These are phyloP conservation scores for Pistacia atlantica DNA, from an alignment of 345 rosid species.

Conservation along the genomic window DNA sequence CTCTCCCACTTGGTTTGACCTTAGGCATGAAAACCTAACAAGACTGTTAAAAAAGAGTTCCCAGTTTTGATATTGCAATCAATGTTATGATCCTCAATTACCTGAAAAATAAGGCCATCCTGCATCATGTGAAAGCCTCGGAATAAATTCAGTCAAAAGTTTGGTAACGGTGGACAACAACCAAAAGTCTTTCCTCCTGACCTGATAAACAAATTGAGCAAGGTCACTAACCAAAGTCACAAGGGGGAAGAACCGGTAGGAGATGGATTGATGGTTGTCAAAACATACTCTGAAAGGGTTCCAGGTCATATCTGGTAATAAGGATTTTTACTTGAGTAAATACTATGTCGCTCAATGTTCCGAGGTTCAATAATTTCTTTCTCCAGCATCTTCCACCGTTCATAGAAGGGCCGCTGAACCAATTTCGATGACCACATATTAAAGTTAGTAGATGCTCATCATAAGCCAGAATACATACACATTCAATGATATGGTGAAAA, in stretches of 20 bases:
- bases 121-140: constrained; percentile 97
- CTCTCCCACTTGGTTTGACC: too few relatives aligned
- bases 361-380: constrained; percentile 96
- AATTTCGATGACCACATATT: constrained; percentile 21
- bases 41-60: not conserved
- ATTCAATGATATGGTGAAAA: not conserved
- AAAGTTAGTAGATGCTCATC: constrained; percentile 27
- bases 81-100: constrained; percentile 28
- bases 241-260: not conserved
- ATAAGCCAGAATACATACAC: not conserved
- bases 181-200: constrained; percentile 98
- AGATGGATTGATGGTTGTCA: constrained; percentile 5
- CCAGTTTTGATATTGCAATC: constrained; percentile 6
- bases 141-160: constrained; percentile 89
- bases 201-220: constrained; percentile 48
- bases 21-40: not conserved
- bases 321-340: constrained; percentile 68
- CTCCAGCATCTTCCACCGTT: constrained; percentile 97
- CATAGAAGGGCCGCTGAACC: constrained; percentile 90
- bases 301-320: constrained; percentile 84
- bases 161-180: constrained; percentile 85
- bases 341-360: constrained; percentile 73
- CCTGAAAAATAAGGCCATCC: constrained; percentile 98
- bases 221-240: constrained; percentile 23
- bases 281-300: constrained; percentile 92